Percentiles rank a stretch among this genome's conserved stretches.
Conservation (phyloP, 2,329 filamentous ascomycete genomes). For the Xylariaceae sp. region DNA sequence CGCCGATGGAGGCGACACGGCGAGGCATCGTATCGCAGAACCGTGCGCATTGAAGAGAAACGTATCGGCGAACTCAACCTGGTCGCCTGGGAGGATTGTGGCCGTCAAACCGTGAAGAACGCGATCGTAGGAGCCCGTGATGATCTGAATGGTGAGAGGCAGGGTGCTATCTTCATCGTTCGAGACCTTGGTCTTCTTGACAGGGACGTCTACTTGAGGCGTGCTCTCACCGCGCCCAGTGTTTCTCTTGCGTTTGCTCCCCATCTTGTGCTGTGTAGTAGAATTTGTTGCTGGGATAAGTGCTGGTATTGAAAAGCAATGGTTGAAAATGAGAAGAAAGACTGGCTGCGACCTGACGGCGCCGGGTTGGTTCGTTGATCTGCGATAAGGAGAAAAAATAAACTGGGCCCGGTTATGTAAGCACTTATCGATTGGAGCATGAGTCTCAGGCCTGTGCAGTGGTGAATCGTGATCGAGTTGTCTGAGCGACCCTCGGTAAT, state of each 20-base stretch:
- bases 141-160: conserved; percentile 70
- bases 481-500: neutral
- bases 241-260: conserved; percentile 44
- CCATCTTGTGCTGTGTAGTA: conserved; percentile 33
- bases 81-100: conserved; percentile 48
- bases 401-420: conserved; percentile 6
- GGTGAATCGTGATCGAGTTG: neutral
- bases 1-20: conserved; percentile 71
- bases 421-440: conserved; percentile 17
- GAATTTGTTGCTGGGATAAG: neutral
- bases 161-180: conserved; percentile 22
- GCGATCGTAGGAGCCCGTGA: conserved; percentile 90
- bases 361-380: neutral
- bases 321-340: neutral
- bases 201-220: conserved; percentile 9
- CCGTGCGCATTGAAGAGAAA: conserved; percentile 94
- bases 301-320: conserved; percentile 6
- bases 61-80: conserved; percentile 74
- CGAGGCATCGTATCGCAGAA: conserved; percentile 83
- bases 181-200: conserved; percentile 28
- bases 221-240: conserved; percentile 23
- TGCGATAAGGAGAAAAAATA: conserved; percentile 15
- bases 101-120: conserved; percentile 86
- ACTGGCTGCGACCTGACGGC: neutral
- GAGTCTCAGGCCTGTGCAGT: neutral